phyloP scores from a whole-genome alignment of 2,329 filamentous ascomycete species.

The Pseudogymnoascus sp. region DNA sequence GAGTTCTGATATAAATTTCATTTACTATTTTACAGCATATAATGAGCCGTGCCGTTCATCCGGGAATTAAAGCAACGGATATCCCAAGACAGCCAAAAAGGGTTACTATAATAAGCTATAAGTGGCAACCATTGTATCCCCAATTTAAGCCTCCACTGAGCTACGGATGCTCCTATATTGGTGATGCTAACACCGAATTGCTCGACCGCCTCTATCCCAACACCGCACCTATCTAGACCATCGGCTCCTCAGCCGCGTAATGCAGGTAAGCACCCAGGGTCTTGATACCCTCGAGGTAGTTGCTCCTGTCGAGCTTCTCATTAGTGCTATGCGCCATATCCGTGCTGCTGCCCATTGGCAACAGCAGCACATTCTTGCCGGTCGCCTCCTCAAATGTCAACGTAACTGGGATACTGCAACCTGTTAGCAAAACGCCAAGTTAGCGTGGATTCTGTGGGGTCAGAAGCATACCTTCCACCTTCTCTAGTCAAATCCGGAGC shows the following conservation, averaged over 20 bases:
- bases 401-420: constrained; percentile 80
- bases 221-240: constrained; percentile 21
- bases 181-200: neutral
- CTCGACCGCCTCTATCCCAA: neutral
- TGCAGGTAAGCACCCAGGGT: constrained; percentile 90
- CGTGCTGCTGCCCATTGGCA: constrained; percentile 96
- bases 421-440: constrained; percentile 8
- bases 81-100: neutral
- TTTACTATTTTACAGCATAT: constrained; percentile 2
- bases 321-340: constrained; percentile 97
- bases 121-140: neutral
- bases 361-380: constrained; percentile 90
- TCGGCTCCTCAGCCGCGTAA: constrained; percentile 87
- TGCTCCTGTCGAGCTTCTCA: constrained; percentile 93
- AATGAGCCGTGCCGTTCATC: neutral
- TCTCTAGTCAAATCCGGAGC: constrained; percentile 93
- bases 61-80: neutral
- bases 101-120: constrained; percentile 4
- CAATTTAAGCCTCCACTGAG: neutral
- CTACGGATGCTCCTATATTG: neutral
- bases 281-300: constrained; percentile 98
- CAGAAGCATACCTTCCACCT: constrained; percentile 65
- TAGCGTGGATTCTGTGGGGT: constrained; percentile 3
- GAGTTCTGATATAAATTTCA: neutral
- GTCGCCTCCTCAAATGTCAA: constrained; percentile 96